Evolutionary conservation across 2,329 filamentous ascomycete genomes (phyloP), one percentile per base, ranked within the genome.

Genomic region (Aspergillus aculeatinus): DNA sequence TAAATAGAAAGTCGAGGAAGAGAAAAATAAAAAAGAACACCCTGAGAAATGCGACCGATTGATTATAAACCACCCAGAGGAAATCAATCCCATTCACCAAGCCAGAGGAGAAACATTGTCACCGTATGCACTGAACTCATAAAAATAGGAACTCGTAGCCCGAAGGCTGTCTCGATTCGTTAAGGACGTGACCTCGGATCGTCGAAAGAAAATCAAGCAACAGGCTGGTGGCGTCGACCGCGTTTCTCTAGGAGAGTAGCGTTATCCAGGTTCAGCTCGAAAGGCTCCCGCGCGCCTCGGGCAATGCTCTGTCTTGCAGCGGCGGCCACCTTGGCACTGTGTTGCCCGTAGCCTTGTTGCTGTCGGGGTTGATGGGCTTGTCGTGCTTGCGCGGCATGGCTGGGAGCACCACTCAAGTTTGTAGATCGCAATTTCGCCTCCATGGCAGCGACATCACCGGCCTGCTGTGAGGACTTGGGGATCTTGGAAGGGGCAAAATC

Each of bases 251-350:
- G 81, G 55, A 99, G 78, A 1, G 93, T 98, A 1, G 95, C 91
- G 58, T 95, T 95, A 65, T 96, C 92, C 42, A 99, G 80, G 71
- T 87, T 97, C 51, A 99, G 84, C 77, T 99, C 95, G 67, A 99
- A 99, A 0, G 90, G 87, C 33, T 91, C 92, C 76, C 89, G 90
- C 67, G 90, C 87, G 63, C 86, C 84, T 33, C 85, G 82, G 49
- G 88, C 86, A 47, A 95, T 91, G 71, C 92, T 91, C 70, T 91
- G 87, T 68, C 89, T 89, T 3, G 92, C 93, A 0, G 93, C 92
- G 0, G 90, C 89, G 0, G 93, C 91, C 0, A 97, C 90, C 1
- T 89, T 83, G 0, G 93, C 86, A 56, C 90, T 94, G 72, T 97
- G 94, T 72, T 96, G 92, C 2, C 92, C 93, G 68, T 96, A 97